These are phyloP conservation scores for Colletotrichum siamense DNA, from an alignment of 2,329 filamentous ascomycete species.

Conservation along the genomic window DNA sequence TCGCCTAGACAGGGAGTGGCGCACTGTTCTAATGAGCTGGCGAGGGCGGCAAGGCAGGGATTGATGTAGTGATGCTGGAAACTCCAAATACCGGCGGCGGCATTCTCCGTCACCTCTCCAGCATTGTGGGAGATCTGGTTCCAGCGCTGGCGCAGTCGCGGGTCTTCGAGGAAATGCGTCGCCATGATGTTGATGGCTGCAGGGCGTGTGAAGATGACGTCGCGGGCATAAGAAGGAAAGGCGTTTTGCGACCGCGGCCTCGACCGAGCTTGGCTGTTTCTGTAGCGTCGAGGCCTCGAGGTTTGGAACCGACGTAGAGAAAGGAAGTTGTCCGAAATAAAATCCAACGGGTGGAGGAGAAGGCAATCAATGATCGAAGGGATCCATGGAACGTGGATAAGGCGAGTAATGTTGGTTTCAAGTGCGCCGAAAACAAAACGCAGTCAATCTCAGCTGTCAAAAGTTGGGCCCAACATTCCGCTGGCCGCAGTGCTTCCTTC, in stretches of 20 bases:
- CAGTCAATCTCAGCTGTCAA: constrained; percentile 14
- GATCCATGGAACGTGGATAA: constrained; percentile 13
- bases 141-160: constrained; percentile 89
- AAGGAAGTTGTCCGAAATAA: not conserved
- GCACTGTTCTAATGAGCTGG: constrained; percentile 73
- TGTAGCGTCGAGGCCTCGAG: constrained; percentile 7
- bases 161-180: constrained; percentile 70
- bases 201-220: constrained; percentile 7
- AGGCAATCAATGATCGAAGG: not conserved
- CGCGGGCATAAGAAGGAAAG: not conserved
- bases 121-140: constrained; percentile 92
- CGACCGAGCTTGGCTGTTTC: not conserved
- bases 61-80: constrained; percentile 86
- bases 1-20: constrained; percentile 73
- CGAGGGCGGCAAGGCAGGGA: constrained; percentile 77
- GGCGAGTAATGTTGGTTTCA: constrained; percentile 19
- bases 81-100: constrained; percentile 89
- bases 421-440: constrained; percentile 16
- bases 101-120: constrained; percentile 87
- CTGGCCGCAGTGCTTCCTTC: not conserved
- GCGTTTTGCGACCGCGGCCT: constrained; percentile 1
- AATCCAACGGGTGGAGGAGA: not conserved
- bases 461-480: constrained; percentile 22
- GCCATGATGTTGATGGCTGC: constrained; percentile 48
- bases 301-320: not conserved